phyloP scores from a whole-genome alignment of 495 filamentous ascomycete genomes.

The Hypoxylon crocopeplum region DNA sequence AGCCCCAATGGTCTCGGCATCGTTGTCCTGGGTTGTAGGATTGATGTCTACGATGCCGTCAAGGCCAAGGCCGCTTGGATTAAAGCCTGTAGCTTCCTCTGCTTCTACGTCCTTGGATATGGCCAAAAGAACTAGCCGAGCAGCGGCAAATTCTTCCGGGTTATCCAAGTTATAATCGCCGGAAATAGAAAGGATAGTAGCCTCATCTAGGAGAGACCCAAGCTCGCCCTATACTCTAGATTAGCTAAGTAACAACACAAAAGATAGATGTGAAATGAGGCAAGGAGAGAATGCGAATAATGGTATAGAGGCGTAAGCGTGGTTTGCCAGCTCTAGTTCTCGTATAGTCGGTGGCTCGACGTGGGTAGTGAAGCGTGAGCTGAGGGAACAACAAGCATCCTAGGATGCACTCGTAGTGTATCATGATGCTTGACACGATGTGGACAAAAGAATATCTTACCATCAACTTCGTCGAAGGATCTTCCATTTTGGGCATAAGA shows the following conservation, averaged over 20 bases:
- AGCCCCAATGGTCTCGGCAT: constrained; percentile 4
- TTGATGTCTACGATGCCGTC: constrained; percentile 20
- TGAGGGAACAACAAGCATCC: too few relatives aligned
- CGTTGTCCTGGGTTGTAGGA: constrained; percentile 14
- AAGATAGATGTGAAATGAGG: not conserved
- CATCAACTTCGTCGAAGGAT: constrained; percentile 20
- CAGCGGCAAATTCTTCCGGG: constrained; percentile 55
- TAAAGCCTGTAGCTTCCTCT: constrained; percentile 76
- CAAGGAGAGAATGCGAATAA: not conserved
- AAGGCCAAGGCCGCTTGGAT: constrained; percentile 74
- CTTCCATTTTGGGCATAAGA: constrained; percentile 20
- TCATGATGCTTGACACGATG: too few relatives aligned
- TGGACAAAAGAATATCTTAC: too few relatives aligned
- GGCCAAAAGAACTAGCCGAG: constrained; percentile 60
- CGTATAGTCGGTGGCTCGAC: too few relatives aligned
- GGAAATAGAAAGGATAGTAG: constrained; percentile 69
- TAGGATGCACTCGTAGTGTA: too few relatives aligned
- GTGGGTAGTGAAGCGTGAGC: too few relatives aligned
- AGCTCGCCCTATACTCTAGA: constrained; percentile 36
- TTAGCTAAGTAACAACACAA: constrained; percentile 5
- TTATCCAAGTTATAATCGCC: constrained; percentile 67
- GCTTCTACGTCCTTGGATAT: constrained; percentile 65
- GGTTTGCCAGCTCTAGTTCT: too few relatives aligned
- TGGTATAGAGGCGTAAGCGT: too few relatives aligned
- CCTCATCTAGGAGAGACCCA: constrained; percentile 47